Evolutionary conservation across 2,329 filamentous ascomycete species (phyloP).

Genomic region (Aureobasidium sp.): DNA sequence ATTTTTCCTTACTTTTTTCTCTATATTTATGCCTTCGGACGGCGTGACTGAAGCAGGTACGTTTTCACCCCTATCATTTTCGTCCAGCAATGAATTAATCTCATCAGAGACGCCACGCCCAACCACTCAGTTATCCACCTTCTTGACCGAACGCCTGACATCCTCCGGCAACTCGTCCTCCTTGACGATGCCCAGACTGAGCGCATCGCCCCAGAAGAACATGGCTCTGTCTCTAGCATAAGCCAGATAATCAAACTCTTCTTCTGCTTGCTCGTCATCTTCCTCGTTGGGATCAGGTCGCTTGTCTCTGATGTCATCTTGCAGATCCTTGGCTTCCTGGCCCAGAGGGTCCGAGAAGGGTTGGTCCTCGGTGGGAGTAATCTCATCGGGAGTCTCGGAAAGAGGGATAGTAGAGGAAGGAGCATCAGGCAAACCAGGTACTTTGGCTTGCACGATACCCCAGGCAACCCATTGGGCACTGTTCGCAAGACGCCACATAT

Average conservation of each 20-base stretch:
- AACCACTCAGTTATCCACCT: constrained; percentile 40
- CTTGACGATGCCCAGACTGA: constrained; percentile 66
- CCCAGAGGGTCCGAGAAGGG: constrained; percentile 13
- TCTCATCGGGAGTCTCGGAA: neutral
- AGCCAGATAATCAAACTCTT: constrained; percentile 85
- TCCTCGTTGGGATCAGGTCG: constrained; percentile 12
- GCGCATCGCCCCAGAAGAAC: constrained; percentile 90
- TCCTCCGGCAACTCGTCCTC: constrained; percentile 65
- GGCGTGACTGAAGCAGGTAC: no score
- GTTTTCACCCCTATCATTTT: neutral
- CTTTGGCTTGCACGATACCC: constrained; percentile 91
- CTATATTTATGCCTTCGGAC: no score
- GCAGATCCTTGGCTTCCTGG: constrained; percentile 12
- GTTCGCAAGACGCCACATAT: constrained; percentile 80
- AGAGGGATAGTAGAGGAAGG: constrained; percentile 11
- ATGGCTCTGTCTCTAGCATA: constrained; percentile 86
- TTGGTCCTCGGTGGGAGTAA: neutral
- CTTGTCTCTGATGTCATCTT: constrained; percentile 22
- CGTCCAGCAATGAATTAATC: neutral
- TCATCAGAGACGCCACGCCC: no score
- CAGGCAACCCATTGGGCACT: constrained; percentile 89
- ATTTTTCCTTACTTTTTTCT: no score
- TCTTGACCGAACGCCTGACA: constrained; percentile 58
- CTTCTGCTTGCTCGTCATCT: constrained; percentile 49
- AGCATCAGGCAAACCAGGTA: constrained; percentile 56